Percentiles rank a stretch among this genome's conserved stretches.
Conservation (phyloP, 345 rosid species). For the Gossypium mustelinum region DNA sequence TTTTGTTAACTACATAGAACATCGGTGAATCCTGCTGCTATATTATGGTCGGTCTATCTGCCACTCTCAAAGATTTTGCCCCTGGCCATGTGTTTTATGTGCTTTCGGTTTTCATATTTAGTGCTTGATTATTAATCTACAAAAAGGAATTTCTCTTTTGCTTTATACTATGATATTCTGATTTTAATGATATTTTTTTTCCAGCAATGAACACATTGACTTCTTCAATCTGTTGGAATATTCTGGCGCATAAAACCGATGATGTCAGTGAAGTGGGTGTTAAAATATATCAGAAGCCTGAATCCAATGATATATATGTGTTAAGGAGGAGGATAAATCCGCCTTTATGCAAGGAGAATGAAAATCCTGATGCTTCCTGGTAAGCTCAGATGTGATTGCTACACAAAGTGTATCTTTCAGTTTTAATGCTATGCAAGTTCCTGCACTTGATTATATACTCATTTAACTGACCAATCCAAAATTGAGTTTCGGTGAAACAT, state of each 20-base stretch:
- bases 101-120: background rate
- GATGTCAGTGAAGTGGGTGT: conserved; percentile 87
- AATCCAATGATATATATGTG: conserved; percentile 73
- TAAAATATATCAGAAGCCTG: conserved; percentile 90
- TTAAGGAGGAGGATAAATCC: conserved; percentile 79
- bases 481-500: background rate
- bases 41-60: background rate
- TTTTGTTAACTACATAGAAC: background rate
- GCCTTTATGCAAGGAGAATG: conserved; percentile 79
- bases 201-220: conserved; percentile 74
- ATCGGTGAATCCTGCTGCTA: background rate
- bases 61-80: background rate
- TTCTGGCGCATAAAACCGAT: conserved; percentile 87
- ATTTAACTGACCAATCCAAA: background rate
- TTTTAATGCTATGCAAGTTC: background rate
- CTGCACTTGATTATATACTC: background rate
- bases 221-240: conserved; percentile 90
- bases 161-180: conserved; percentile 10
- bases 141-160: conserved; percentile 5
- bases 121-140: background rate
- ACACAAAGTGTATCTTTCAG: conserved; percentile 7
- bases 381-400: conserved; percentile 30
- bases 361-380: conserved; percentile 96
- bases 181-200: conserved; percentile 19
- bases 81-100: background rate